A percentile compares a stretch with the other conserved stretches of the same genome.
phyloP scores from a whole-genome alignment of 441 rosid species.

The Pelargonium citronellum region DNA sequence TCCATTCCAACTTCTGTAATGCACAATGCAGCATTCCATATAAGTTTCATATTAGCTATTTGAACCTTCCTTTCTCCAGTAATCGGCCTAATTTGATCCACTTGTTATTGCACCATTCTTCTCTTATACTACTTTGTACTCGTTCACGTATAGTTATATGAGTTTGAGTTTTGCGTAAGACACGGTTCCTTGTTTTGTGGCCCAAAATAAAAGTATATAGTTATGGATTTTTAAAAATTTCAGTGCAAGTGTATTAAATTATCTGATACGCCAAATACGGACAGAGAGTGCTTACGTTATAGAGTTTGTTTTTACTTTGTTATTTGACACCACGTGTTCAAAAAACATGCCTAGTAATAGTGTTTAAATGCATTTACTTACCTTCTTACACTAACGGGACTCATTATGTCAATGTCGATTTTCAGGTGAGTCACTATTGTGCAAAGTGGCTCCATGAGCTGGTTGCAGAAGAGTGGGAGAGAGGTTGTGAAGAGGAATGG shows the following conservation, averaged over 20 bases:
- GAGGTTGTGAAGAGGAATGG: conserved; percentile 5
- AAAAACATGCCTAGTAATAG: neutral
- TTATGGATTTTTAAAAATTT: neutral
- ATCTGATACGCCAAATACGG: neutral
- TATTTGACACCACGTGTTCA: conserved; percentile 5
- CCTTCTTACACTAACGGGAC: neutral
- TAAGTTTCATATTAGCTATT: neutral
- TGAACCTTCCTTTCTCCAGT: neutral
- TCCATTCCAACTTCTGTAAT: neutral
- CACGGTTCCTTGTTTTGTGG: neutral
- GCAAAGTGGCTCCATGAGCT: conserved; percentile 7
- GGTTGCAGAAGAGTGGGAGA: conserved; percentile 10
- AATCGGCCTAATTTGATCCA: neutral
- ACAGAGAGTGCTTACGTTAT: neutral
- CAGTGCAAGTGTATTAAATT: neutral
- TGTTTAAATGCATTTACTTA: neutral
- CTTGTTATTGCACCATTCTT: neutral
- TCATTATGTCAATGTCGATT: neutral
- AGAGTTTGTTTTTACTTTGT: neutral
- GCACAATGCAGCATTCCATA: neutral
- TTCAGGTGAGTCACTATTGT: conserved; percentile 11
- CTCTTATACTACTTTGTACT: neutral
- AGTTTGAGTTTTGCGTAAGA: neutral
- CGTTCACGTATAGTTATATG: neutral
- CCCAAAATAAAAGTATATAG: neutral